A percentile compares a stretch with the other conserved stretches of the same genome.
These are phyloP conservation scores for Amanita polypyramis DNA, from an alignment of 768 basidiomycete species.

Conservation along the genomic window DNA sequence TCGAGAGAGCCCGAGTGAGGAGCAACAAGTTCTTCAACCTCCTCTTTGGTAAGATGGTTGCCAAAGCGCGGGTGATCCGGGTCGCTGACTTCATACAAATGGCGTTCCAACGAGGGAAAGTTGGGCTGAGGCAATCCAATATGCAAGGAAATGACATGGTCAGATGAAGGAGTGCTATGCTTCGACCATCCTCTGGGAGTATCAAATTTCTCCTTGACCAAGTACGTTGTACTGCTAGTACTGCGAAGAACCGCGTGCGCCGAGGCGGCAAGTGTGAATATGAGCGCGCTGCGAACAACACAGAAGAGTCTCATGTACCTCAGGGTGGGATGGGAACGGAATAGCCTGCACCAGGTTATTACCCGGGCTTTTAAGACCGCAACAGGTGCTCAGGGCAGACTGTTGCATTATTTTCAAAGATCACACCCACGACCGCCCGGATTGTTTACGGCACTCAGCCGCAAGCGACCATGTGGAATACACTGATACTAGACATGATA, in stretches of 20 bases:
- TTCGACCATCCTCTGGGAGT: slow-evolving; percentile 41
- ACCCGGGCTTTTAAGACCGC: no score
- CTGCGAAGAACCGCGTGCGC: slow-evolving; percentile 14
- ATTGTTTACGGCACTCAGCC: no score
- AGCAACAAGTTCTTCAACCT: slow-evolving; percentile 52
- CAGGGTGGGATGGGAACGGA: background rate
- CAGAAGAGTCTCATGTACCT: background rate
- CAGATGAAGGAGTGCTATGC: slow-evolving; percentile 29
- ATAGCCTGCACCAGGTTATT: background rate
- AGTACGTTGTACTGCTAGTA: slow-evolving; percentile 6
- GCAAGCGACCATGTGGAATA: no score
- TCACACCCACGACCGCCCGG: no score
- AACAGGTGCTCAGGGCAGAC: no score
- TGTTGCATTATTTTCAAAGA: no score
- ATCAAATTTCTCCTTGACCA: slow-evolving; percentile 22
- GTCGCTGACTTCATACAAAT: slow-evolving; percentile 46
- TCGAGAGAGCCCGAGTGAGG: slow-evolving; percentile 47
- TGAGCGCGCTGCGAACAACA: slow-evolving; percentile 5
- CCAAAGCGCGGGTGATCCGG: slow-evolving; percentile 42
- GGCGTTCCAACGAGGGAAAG: slow-evolving; percentile 35
- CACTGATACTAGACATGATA: no score
- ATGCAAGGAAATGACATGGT: slow-evolving; percentile 41
- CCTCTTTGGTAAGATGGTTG: slow-evolving; percentile 49
- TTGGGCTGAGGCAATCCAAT: slow-evolving; percentile 46
- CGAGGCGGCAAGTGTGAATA: slow-evolving; percentile 11